Base-by-base conservation (phyloP, 2,329 filamentous ascomycete genomes). In the Aspergillus piperis region DNA sequence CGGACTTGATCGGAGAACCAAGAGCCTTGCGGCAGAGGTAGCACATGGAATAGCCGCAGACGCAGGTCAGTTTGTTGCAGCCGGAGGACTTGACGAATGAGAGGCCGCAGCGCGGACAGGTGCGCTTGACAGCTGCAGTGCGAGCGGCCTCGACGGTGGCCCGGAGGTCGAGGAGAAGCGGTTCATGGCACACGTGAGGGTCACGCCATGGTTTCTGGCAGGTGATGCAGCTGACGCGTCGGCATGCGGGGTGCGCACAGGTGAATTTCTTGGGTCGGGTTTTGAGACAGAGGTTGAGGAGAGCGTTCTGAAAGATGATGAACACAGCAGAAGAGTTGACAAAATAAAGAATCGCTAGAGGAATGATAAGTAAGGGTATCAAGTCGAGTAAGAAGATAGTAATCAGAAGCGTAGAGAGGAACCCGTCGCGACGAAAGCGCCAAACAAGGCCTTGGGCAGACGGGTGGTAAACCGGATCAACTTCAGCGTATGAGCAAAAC, bases 31-130 rank as follows among this genome's bases (percentile, higher is more conserved):
- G 90, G 76, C 95, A 99, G 50, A 98, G 87, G 72, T 99, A 99
- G 75, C 95, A 99, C 94, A 98, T 98, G 68, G 90, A 90, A 78
- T 98, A 98, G 8, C 95, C 95, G 77, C 95, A 99, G 15, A 92
- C 88, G 73, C 95, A 98, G 5, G 92, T 94, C 42, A 99, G 84
- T 79, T 98, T 98, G 81, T 99, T 99, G 84, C 95, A 99, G 70
- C 95, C 95, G 25, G 89, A 88, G 6, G 88, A 89, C 76, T 98
- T 98, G 77, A 99, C 91, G 74, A 98, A 98, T 15, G 89, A 91
- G 8, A 93, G 91, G 67, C 91, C 89, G 81, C 95, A 99, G 51
- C 89, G 86, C 8, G 95, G 95, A 74, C 95, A 99, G 8, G 95
- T 94, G 54, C 95, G 90, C 79, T 98, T 99, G 73, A 98, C 88